These are phyloP conservation scores for Dichotomopilus funicola DNA, from an alignment of 2,329 filamentous ascomycete genomes.

Conservation along the genomic window DNA sequence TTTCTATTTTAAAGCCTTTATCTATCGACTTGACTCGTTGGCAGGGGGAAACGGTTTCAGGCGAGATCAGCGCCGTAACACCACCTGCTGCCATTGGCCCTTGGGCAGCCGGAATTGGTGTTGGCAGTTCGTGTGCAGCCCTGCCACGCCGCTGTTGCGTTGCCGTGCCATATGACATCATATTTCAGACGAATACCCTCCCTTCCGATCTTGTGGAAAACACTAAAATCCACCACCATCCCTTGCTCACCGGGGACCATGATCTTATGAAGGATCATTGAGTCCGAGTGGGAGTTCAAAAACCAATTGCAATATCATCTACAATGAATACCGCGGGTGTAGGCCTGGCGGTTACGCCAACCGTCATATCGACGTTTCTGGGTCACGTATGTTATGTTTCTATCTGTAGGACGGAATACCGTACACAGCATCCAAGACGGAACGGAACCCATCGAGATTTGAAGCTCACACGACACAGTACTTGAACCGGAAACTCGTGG, in stretches of 20 bases:
- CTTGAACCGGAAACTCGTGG: slow-evolving; percentile 67
- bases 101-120: neutral
- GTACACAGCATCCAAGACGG: neutral
- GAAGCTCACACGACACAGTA: slow-evolving; percentile 49
- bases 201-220: neutral
- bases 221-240: neutral
- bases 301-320: neutral
- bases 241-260: neutral
- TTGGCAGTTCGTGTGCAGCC: neutral
- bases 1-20: too few relatives aligned
- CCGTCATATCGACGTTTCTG: slow-evolving; percentile 78
- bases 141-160: slow-evolving; percentile 10
- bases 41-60: slow-evolving; percentile 1
- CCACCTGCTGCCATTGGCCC: slow-evolving; percentile 7
- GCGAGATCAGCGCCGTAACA: slow-evolving; percentile 7
- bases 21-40: too few relatives aligned
- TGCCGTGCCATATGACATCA: slow-evolving; percentile 17
- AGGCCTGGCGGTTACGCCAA: slow-evolving; percentile 77
- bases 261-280: neutral
- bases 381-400: slow-evolving; percentile 60
- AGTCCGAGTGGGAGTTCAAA: neutral
- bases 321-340: slow-evolving; percentile 72
- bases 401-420: too few relatives aligned
- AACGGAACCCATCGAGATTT: neutral
- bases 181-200: neutral